These are phyloP conservation scores for Orobanche coerulescens DNA, from an alignment of 257 asterid genomes.

Conservation along the genomic window DNA sequence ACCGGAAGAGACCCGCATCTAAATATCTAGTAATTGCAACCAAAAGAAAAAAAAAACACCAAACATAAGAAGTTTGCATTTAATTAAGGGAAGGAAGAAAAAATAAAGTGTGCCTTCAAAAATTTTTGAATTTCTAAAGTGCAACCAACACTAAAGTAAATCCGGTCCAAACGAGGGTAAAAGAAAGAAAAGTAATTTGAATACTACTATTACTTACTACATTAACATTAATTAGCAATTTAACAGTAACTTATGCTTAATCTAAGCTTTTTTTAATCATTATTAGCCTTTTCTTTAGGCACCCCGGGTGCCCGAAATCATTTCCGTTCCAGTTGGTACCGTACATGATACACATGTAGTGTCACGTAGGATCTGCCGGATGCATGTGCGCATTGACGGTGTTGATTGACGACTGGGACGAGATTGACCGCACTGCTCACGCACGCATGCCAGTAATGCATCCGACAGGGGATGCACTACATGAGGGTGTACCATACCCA, in stretches of 20 bases:
- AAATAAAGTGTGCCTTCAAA: background rate
- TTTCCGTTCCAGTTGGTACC: background rate
- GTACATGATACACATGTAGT: too few relatives aligned
- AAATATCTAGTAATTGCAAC: background rate
- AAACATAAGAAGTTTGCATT: background rate
- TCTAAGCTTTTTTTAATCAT: background rate
- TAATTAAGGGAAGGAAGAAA: background rate
- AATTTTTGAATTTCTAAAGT: background rate
- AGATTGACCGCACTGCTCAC: too few relatives aligned
- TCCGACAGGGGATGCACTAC: too few relatives aligned
- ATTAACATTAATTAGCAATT: background rate
- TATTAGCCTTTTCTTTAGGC: background rate
- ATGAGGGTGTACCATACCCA: too few relatives aligned
- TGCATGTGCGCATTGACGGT: too few relatives aligned
- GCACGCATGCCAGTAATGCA: too few relatives aligned
- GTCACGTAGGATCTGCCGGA: too few relatives aligned
- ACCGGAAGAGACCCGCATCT: background rate
- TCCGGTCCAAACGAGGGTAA: background rate
- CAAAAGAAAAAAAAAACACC: background rate
- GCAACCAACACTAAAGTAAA: background rate
- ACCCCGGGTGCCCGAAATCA: conserved; percentile 1
- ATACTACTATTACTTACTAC: background rate
- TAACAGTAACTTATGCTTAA: background rate
- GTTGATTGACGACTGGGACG: too few relatives aligned
- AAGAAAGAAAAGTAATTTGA: background rate